Evolutionary conservation across 495 filamentous ascomycete species (phyloP), one percentile per base, ranked within the genome.

Genomic region (Barbatosphaeria neglecta): DNA sequence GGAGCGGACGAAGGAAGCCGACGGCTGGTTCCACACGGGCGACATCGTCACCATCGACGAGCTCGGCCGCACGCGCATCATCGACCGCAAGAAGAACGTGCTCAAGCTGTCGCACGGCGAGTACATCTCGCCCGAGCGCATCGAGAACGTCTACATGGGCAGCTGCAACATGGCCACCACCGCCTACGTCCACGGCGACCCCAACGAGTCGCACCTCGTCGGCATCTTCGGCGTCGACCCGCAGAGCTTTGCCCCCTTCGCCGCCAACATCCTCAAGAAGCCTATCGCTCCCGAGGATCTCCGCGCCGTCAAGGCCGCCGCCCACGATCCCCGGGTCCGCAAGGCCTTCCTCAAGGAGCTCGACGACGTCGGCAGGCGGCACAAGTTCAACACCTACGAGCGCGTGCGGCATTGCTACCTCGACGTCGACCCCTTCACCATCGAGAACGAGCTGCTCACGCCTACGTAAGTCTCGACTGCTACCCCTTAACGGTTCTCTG

Each of bases 31-130:
- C 75, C 82, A 83, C 54, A 96, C 92, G 1, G 92, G 92, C 18
- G 92, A 98, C 56, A 90, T 98, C 39, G 83, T 77, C 57, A 74
- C 76, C 16, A 69, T 98, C 22, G 92, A 98, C 61, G 78, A 78
- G 43, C 64, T 83, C 56, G 92, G 92, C 47, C 86, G 93, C 46
- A 85, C 97, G 69, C 80, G 77, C 54, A 90, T 98, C 64, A 83
- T 98, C 55, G 92, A 98, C 66, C 88, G 92, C 51, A 82, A 88
- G 57, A 98, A 98, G 83, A 97, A 98, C 65, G 86, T 97, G 15
- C 81, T 98, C 58, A 98, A 98, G 76, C 77, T 98, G 37, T 84
- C 92, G 0, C 92, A 98, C 62, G 92, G 92, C 61, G 92, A 98
- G 70, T 98, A 98, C 63, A 86, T 98, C 54, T 96, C 89, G 23